Conservation (phyloP, 805 yeast genomes). For the baker's yeast (Saccharomyces cerevisiae) region DNA sequence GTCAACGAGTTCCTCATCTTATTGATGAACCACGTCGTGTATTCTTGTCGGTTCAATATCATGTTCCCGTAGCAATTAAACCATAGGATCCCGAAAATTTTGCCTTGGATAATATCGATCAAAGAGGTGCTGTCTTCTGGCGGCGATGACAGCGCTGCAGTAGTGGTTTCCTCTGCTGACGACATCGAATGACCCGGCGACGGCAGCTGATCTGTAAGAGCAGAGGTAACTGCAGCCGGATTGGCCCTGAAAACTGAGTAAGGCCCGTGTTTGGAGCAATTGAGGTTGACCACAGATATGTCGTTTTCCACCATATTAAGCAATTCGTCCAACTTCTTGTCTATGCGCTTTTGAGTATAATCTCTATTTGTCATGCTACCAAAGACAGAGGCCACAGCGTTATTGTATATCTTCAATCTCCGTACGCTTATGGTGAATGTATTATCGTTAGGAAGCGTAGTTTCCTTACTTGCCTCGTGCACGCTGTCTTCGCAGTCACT, state of each 20-base stretch:
- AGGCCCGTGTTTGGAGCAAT: constrained; percentile 11
- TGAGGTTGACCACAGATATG: neutral
- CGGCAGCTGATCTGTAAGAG: neutral
- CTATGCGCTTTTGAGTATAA: constrained; percentile 18
- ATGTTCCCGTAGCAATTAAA: constrained; percentile 12
- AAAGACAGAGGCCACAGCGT: constrained; percentile 19
- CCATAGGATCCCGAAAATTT: constrained; percentile 10
- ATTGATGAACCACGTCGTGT: constrained; percentile 14
- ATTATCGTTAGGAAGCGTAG: constrained; percentile 1
- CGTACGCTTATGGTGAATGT: constrained; percentile 27
- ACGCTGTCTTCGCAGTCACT: neutral
- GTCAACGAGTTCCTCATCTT: constrained; percentile 10
- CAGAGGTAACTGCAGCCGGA: neutral
- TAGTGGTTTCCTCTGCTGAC: neutral
- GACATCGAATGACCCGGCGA: neutral
- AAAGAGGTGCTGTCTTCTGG: neutral
- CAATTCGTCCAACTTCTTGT: constrained; percentile 12
- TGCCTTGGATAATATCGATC: constrained; percentile 8
- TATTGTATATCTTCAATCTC: constrained; percentile 25
- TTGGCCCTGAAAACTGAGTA: constrained; percentile 7
- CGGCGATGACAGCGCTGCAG: neutral
- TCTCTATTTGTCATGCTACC: constrained; percentile 5
- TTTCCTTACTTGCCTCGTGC: neutral
- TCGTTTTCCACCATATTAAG: constrained; percentile 7
- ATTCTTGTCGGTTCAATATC: constrained; percentile 11